These are phyloP conservation scores for Botrytis cinerea DNA, from an alignment of 2,329 filamentous ascomycete genomes.

Conservation along the genomic window DNA sequence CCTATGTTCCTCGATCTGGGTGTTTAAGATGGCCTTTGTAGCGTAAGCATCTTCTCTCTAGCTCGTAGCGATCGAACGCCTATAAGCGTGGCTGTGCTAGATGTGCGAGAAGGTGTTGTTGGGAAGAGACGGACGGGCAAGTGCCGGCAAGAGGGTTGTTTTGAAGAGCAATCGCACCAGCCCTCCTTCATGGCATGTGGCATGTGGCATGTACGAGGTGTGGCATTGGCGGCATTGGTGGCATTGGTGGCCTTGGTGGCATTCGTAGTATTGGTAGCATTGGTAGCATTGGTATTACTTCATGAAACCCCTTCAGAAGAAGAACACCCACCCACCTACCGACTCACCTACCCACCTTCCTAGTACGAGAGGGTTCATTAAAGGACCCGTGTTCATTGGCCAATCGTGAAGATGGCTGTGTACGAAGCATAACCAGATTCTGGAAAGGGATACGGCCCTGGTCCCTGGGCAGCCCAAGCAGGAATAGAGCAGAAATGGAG, in stretches of 20 bases:
- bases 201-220: background rate
- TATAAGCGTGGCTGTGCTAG: slow-evolving; percentile 5
- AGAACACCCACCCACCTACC: background rate
- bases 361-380: background rate
- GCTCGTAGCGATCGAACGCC: background rate
- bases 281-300: background rate
- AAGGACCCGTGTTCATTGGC: background rate
- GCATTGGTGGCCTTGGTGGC: too few relatives aligned
- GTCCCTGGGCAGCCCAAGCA: background rate
- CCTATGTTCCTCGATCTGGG: background rate
- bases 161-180: background rate
- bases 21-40: background rate
- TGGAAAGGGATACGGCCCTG: background rate
- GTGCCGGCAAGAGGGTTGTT: background rate
- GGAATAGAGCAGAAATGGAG: background rate
- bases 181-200: background rate
- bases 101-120: background rate
- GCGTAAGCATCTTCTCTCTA: background rate
- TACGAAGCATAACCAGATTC: background rate
- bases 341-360: background rate
- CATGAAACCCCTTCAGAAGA: background rate
- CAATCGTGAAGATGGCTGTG: background rate
- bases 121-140: background rate
- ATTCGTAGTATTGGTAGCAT: background rate
- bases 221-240: background rate